A percentile compares a stretch with the other conserved stretches of the same genome.
phyloP scores from a whole-genome alignment of 305 asterid genomes.

The Solanum hybrid region DNA sequence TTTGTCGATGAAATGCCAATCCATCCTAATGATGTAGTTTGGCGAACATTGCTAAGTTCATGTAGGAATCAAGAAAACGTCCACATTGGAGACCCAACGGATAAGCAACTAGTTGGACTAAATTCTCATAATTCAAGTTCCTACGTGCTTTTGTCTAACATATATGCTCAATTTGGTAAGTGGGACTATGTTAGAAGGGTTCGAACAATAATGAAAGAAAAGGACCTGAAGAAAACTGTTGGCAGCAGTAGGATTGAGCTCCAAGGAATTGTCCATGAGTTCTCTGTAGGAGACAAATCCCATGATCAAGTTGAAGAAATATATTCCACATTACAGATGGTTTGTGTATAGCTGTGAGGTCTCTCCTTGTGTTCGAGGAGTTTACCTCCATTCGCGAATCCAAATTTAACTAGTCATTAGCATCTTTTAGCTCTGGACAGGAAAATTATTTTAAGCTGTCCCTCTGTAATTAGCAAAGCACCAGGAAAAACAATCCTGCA shows the following conservation, averaged over 20 bases:
- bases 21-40: slow-evolving; percentile 61
- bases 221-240: slow-evolving; percentile 47
- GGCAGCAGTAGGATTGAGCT: slow-evolving; percentile 83
- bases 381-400: background rate
- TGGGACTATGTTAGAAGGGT: slow-evolving; percentile 61
- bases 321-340: slow-evolving; percentile 21
- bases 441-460: background rate
- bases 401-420: background rate
- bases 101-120: slow-evolving; percentile 35
- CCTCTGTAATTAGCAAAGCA: background rate
- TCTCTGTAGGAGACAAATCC: slow-evolving; percentile 50
- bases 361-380: background rate
- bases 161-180: slow-evolving; percentile 60
- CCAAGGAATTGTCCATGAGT: slow-evolving; percentile 66
- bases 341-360: background rate
- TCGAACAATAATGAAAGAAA: slow-evolving; percentile 53
- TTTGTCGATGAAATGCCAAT: slow-evolving; percentile 63
- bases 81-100: slow-evolving; percentile 46
- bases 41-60: slow-evolving; percentile 57
- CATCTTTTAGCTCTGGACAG: background rate
- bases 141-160: slow-evolving; percentile 57
- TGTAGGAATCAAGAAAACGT: slow-evolving; percentile 50
- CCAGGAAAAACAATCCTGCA: background rate
- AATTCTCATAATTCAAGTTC: slow-evolving; percentile 49
- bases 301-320: slow-evolving; percentile 29